Evolutionary conservation across 345 rosid genomes (phyloP).

Genomic region (Brassica incana): DNA sequence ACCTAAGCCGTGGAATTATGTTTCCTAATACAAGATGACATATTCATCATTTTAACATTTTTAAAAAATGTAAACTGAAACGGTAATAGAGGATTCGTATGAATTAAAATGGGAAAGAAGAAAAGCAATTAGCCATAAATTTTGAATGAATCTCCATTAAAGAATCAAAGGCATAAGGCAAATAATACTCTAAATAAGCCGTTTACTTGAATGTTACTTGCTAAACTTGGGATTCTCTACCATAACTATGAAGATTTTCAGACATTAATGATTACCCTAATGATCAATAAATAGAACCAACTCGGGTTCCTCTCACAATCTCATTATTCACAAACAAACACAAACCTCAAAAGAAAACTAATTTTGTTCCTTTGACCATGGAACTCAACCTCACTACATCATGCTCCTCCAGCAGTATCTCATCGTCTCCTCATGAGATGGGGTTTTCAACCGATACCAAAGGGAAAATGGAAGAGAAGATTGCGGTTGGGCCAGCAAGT

Average conservation of each 20-base stretch:
- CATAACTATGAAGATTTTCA: conserved; percentile 29
- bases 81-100: neutral
- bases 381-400: conserved; percentile 32
- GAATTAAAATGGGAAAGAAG: neutral
- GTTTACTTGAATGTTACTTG: conserved; percentile 34
- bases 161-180: conserved; percentile 33
- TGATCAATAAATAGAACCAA: conserved; percentile 32
- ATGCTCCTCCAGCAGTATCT: conserved; percentile 33
- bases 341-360: neutral
- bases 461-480: conserved; percentile 26
- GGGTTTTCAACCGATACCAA: neutral
- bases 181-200: conserved; percentile 21
- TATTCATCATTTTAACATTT: neutral
- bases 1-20: conserved; percentile 11
- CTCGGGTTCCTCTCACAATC: conserved; percentile 6
- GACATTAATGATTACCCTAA: conserved; percentile 28
- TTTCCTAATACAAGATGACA: conserved; percentile 28
- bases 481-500: neutral
- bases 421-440: conserved; percentile 34
- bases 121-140: neutral
- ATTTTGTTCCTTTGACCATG: conserved; percentile 21
- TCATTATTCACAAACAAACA: conserved; percentile 18
- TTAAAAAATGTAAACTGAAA: conserved; percentile 31
- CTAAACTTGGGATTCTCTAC: conserved; percentile 32
- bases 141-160: neutral